phyloP scores from a whole-genome alignment of 2,329 filamentous ascomycete species.

The Davidsoniella neocaledoniae region DNA sequence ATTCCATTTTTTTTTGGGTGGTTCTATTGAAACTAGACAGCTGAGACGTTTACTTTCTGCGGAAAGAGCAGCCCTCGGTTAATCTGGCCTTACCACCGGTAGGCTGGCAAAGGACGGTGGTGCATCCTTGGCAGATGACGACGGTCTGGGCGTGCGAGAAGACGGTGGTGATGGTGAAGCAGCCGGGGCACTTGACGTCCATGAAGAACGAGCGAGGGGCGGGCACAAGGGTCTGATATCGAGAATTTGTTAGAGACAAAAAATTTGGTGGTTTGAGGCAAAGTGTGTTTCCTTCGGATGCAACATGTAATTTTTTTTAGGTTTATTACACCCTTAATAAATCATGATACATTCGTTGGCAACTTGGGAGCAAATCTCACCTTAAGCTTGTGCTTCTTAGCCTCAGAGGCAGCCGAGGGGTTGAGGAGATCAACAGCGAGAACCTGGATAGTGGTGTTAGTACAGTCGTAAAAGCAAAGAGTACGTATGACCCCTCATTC shows the following conservation, averaged over 20 bases:
- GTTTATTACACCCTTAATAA: neutral
- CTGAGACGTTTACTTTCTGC: conserved; percentile 74
- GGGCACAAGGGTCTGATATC: conserved; percentile 68
- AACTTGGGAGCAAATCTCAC: conserved; percentile 31
- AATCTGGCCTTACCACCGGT: conserved; percentile 98
- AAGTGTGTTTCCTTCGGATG: neutral
- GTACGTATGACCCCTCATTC: conserved; percentile 11
- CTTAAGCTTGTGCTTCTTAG: conserved; percentile 99
- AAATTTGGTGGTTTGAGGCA: neutral
- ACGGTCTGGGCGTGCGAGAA: conserved; percentile 99
- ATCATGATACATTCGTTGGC: too few relatives aligned
- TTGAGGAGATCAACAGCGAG: conserved; percentile 99
- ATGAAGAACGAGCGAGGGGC: conserved; percentile 99
- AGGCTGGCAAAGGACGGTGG: conserved; percentile 97
- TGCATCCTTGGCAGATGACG: conserved; percentile 99
- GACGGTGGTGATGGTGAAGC: conserved; percentile 99
- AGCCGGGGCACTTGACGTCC: conserved; percentile 99
- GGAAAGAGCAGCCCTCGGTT: conserved; percentile 99
- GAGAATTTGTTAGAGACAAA: conserved; percentile 14
- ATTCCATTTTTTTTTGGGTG: conserved; percentile 13
- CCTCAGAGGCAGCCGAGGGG: conserved; percentile 93
- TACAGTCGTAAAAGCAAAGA: conserved; percentile 18
- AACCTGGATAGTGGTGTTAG: conserved; percentile 54
- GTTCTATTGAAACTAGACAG: conserved; percentile 19
- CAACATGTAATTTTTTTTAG: neutral